A percentile compares a stretch with the other conserved stretches of the same genome.
Evolutionary conservation across 108 stramenopile genomes (phyloP).

Genomic region (Cyclotella distinguenda): DNA sequence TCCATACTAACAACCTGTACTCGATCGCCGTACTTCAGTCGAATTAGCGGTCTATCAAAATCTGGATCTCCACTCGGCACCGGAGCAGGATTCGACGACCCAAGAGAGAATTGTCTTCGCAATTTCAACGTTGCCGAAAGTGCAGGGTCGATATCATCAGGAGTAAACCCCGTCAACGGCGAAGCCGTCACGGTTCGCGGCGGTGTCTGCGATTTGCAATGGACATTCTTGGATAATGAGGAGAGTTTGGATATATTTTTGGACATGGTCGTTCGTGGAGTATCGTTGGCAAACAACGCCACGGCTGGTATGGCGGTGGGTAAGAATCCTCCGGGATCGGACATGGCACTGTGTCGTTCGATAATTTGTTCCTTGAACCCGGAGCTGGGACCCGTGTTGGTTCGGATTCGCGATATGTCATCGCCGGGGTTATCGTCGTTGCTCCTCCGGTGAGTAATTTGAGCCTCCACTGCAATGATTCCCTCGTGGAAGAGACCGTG

Average conservation of each 20-base stretch:
- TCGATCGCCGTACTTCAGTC: slow-evolving; percentile 69
- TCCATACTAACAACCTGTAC: slow-evolving; percentile 77
- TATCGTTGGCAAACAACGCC: too few relatives aligned
- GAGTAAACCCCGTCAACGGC: not conserved
- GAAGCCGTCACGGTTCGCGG: too few relatives aligned
- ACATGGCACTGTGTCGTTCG: not conserved
- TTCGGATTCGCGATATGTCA: too few relatives aligned
- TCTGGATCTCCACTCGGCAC: slow-evolving; percentile 1
- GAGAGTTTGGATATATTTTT: too few relatives aligned
- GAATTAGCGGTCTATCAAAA: slow-evolving; percentile 39
- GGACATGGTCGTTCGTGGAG: too few relatives aligned
- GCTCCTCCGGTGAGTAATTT: not conserved
- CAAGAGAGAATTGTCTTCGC: slow-evolving; percentile 6
- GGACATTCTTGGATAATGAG: too few relatives aligned
- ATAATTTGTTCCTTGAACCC: not conserved
- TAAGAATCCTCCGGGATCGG: slow-evolving; percentile 6
- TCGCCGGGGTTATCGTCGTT: too few relatives aligned
- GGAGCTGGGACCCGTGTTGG: too few relatives aligned
- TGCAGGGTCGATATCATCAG: not conserved
- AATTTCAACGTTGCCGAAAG: slow-evolving; percentile 6
- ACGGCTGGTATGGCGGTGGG: not conserved
- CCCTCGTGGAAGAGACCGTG: not conserved
- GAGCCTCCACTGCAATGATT: slow-evolving; percentile 8
- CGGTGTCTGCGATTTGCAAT: too few relatives aligned
- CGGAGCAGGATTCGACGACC: not conserved